Percentiles rank a stretch among this genome's conserved stretches.
Evolutionary conservation across 805 yeast species (phyloP).

Genomic region (Lipomyces japonicus): DNA sequence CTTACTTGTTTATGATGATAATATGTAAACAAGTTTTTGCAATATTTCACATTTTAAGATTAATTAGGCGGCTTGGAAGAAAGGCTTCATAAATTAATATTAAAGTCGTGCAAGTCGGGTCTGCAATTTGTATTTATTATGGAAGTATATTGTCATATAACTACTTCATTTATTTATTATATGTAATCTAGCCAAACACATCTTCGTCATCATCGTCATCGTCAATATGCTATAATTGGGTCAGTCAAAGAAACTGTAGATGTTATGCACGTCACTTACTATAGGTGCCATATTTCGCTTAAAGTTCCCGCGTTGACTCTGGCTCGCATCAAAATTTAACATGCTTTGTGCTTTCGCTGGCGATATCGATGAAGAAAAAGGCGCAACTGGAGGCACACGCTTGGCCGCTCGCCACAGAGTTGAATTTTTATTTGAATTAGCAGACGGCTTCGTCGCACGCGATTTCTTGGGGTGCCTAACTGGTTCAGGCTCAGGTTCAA

Average conservation of each 20-base stretch:
- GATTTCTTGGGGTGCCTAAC: not conserved
- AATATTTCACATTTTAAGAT: not conserved
- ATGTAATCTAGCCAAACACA: constrained; percentile 13
- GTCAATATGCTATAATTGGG: not conserved
- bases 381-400: not conserved
- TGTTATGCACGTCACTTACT: not conserved
- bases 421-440: not conserved
- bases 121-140: not conserved
- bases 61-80: not conserved
- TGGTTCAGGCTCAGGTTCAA: constrained; percentile 1
- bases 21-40: too few relatives aligned
- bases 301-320: not conserved
- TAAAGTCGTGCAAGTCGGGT: not conserved
- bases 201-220: constrained; percentile 23
- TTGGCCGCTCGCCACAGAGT: not conserved
- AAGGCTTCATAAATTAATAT: too few relatives aligned
- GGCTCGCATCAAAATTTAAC: constrained; percentile 2
- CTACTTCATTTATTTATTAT: not conserved
- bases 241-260: not conserved
- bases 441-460: not conserved
- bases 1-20: too few relatives aligned
- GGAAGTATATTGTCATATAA: not conserved
- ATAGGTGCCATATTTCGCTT: not conserved
- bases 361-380: not conserved
- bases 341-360: constrained; percentile 4